Conservation (phyloP, 306 rosid species). For the Fagus sylvatica region DNA sequence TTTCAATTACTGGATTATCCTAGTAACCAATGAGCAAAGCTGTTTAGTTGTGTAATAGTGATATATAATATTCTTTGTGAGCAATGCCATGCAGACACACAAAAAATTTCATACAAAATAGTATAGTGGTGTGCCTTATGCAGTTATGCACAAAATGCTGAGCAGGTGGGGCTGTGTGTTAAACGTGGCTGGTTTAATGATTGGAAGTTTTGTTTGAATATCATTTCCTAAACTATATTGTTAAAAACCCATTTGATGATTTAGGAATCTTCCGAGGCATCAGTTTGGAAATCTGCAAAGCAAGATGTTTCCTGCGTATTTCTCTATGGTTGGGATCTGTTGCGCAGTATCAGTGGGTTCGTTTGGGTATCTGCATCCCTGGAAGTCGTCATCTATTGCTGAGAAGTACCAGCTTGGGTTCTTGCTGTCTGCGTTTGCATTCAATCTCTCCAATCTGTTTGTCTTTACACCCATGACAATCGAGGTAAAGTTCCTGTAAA, state of each 20-base stretch:
- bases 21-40: not conserved
- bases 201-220: not conserved
- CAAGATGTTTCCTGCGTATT: conserved; percentile 98
- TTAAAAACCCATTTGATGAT: not conserved
- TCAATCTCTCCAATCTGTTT: conserved; percentile 79
- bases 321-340: conserved; percentile 72
- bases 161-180: no score
- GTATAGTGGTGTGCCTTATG: not conserved
- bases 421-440: conserved; percentile 79
- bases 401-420: conserved; percentile 94
- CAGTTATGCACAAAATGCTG: no score
- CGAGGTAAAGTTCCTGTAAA: conserved; percentile 56
- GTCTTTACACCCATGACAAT: conserved; percentile 96
- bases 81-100: not conserved
- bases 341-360: conserved; percentile 74
- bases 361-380: conserved; percentile 87
- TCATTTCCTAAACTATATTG: not conserved
- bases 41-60: not conserved
- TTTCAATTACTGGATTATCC: not conserved
- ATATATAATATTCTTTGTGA: not conserved
- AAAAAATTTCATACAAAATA: not conserved
- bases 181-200: no score
- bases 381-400: conserved; percentile 69
- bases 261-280: conserved; percentile 94
- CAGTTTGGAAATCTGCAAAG: conserved; percentile 97